These are phyloP conservation scores for Populus hybrid DNA, from an alignment of 441 rosid species.

Conservation along the genomic window DNA sequence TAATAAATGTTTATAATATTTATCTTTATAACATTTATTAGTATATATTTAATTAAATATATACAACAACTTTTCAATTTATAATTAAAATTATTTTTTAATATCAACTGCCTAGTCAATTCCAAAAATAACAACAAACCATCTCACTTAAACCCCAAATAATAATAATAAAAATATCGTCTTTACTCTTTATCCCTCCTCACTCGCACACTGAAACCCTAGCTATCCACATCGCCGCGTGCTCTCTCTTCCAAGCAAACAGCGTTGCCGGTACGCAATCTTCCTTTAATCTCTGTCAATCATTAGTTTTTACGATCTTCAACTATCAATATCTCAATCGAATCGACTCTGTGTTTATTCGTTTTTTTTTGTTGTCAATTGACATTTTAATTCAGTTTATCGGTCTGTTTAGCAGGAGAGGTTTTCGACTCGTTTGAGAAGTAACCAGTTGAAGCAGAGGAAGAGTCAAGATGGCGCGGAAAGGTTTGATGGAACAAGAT, in stretches of 20 bases:
- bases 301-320: neutral
- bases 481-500: constrained; percentile 96
- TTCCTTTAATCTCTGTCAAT: neutral
- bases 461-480: constrained; percentile 57
- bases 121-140: neutral
- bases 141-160: neutral
- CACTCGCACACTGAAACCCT: neutral
- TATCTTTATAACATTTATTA: too few species aligned
- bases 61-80: too few species aligned
- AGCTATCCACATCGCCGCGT: neutral
- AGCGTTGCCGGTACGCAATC: neutral
- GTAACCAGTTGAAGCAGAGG: neutral
- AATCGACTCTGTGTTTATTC: neutral
- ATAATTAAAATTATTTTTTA: too few species aligned
- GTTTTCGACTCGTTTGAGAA: neutral
- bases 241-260: neutral
- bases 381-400: neutral
- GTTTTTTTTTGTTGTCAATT: too few species aligned
- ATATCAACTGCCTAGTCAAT: too few species aligned
- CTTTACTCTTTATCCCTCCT: neutral
- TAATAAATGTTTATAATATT: too few species aligned
- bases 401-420: neutral
- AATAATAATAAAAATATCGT: neutral
- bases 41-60: too few species aligned
- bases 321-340: neutral